These are phyloP conservation scores for Scedosporium dehoogii DNA, from an alignment of 2,329 filamentous ascomycete species.

Conservation along the genomic window DNA sequence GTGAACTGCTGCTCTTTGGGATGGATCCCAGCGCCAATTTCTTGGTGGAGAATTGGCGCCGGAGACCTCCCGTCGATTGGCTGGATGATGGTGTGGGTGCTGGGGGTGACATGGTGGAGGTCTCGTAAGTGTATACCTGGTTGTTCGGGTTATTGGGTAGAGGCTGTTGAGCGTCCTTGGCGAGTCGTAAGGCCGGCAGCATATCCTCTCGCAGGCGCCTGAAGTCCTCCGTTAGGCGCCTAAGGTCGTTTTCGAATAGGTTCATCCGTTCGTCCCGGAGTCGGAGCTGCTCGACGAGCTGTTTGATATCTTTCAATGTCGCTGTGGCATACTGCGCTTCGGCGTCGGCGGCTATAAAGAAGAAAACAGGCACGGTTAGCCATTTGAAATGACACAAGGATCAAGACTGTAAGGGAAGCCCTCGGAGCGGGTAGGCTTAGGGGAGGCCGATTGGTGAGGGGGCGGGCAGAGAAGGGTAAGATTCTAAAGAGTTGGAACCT, in stretches of 20 bases:
- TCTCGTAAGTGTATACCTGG: slow-evolving; percentile 41
- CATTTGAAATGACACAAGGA: background rate
- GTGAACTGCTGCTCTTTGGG: slow-evolving; percentile 68
- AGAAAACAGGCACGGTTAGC: slow-evolving; percentile 10
- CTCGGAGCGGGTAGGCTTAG: background rate
- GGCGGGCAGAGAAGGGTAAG: background rate
- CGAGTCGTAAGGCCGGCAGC: slow-evolving; percentile 78
- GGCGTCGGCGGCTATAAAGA: slow-evolving; percentile 67
- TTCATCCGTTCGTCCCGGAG: slow-evolving; percentile 85
- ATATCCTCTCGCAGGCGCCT: slow-evolving; percentile 82
- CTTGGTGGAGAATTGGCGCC: slow-evolving; percentile 66
- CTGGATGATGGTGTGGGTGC: slow-evolving; percentile 44
- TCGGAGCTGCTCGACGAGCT: slow-evolving; percentile 80
- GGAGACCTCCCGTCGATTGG: slow-evolving; percentile 46
- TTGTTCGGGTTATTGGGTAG: slow-evolving; percentile 46
- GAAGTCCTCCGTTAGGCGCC: slow-evolving; percentile 79
- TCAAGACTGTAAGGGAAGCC: no score
- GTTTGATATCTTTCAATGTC: slow-evolving; percentile 85
- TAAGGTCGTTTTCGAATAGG: slow-evolving; percentile 72
- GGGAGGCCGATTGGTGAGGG: background rate
- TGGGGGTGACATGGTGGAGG: slow-evolving; percentile 36
- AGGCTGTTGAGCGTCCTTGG: slow-evolving; percentile 85
- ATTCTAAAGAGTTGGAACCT: slow-evolving; percentile 27
- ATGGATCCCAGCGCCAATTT: slow-evolving; percentile 51
- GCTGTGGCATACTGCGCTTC: slow-evolving; percentile 77